Evolutionary conservation across 139 green algal species (phyloP).

Genomic region (Diplosphaera chodatii): DNA sequence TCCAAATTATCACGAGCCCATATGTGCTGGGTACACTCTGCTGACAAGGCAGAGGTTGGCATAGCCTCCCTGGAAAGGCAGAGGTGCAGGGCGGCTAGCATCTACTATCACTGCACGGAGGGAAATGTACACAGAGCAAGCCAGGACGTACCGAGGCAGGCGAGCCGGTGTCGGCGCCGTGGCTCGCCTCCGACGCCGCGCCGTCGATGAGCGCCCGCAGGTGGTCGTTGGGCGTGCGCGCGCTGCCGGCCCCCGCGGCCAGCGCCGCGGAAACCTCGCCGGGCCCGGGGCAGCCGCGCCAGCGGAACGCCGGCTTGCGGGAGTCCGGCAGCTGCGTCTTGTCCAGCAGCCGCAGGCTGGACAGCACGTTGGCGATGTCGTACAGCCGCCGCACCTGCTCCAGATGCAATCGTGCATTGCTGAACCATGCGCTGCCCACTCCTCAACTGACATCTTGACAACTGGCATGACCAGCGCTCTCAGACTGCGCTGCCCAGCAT

Average conservation of each 20-base stretch:
- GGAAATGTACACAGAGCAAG: not conserved
- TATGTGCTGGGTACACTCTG: no score
- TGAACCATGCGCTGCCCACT: no score
- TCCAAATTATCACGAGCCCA: no score
- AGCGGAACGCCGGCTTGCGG: constrained; percentile 43
- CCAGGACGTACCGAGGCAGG: not conserved
- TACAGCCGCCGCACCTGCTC: constrained; percentile 66
- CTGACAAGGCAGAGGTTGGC: no score
- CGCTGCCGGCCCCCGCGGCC: not conserved
- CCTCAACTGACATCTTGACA: no score
- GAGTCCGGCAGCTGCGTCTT: constrained; percentile 34
- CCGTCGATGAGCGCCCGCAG: not conserved
- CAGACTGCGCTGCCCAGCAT: no score
- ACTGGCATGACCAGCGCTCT: no score
- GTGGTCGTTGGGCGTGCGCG: not conserved
- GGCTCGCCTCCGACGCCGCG: constrained; percentile 1
- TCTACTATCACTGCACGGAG: no score
- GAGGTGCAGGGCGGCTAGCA: no score
- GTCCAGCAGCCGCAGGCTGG: constrained; percentile 40
- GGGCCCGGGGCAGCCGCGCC: constrained; percentile 14
- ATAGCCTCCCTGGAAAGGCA: no score
- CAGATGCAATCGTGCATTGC: no score
- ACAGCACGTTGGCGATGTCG: constrained; percentile 73
- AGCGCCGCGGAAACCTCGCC: constrained; percentile 8
- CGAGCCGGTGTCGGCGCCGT: not conserved